Evolutionary conservation across 2,329 filamentous ascomycete species (phyloP).

Genomic region (Macrophomina pseudophaseolina): DNA sequence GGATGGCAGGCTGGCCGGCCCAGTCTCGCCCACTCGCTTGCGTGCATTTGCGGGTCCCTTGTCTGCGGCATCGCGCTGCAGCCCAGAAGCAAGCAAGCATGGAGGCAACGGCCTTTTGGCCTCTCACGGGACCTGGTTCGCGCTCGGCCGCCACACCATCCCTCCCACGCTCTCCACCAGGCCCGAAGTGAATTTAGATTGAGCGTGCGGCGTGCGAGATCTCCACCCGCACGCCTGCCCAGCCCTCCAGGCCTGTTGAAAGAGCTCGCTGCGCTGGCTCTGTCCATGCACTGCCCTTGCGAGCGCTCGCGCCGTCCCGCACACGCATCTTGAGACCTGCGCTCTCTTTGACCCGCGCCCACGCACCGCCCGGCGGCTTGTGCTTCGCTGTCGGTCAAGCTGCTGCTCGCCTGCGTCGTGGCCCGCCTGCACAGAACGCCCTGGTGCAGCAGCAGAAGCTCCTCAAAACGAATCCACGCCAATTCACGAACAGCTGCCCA

Average conservation of each 20-base stretch:
- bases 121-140: conserved; percentile 25
- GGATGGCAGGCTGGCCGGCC: conserved; percentile 3
- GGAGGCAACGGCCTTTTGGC: conserved; percentile 17
- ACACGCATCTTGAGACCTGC: conserved; percentile 26
- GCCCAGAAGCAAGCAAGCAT: conserved; percentile 26
- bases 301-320: conserved; percentile 27
- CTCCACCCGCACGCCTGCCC: conserved; percentile 20
- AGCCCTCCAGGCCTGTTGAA: neutral
- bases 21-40: conserved; percentile 25
- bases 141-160: conserved; percentile 23
- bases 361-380: conserved; percentile 20
- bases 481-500: conserved; percentile 13
- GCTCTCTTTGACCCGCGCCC: conserved; percentile 22
- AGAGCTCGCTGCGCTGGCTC: conserved; percentile 22
- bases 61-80: conserved; percentile 24
- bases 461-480: conserved; percentile 21
- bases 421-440: conserved; percentile 25
- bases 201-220: conserved; percentile 27
- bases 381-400: conserved; percentile 20
- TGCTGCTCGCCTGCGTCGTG: conserved; percentile 23
- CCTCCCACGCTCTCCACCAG: conserved; percentile 18
- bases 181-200: conserved; percentile 26
- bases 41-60: conserved; percentile 23
- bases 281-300: conserved; percentile 24
- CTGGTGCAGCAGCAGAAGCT: conserved; percentile 23